Evolutionary conservation across 202 grass and related monocot species (phyloP).

Genomic region (Panicum virgatum): DNA sequence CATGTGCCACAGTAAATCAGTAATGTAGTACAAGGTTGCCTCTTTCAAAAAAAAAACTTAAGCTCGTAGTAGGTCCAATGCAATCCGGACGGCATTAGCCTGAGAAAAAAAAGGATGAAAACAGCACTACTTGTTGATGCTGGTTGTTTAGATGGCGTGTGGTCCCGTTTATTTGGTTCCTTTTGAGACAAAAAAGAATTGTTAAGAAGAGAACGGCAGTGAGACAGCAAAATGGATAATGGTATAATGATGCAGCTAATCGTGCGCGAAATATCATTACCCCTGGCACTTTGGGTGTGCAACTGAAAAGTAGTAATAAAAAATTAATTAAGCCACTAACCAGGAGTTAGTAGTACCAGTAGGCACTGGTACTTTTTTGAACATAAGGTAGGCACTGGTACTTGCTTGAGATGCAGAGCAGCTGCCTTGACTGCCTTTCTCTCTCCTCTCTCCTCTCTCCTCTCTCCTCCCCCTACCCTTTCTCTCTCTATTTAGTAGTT

Average conservation of each 20-base stretch:
- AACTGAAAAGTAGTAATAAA: constrained; percentile 44
- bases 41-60: background rate
- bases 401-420: constrained; percentile 30
- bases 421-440: background rate
- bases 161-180: background rate
- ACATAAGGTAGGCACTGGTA: constrained; percentile 21
- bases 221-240: constrained; percentile 14
- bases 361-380: constrained; percentile 34
- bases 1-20: background rate
- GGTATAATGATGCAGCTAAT: constrained; percentile 31
- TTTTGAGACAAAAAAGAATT: background rate
- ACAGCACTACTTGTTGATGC: background rate
- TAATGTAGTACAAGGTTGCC: background rate
- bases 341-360: constrained; percentile 7
- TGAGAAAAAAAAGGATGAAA: background rate
- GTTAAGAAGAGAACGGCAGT: background rate
- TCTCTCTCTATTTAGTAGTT: constrained; percentile 39
- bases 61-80: no score
- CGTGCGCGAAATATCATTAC: background rate
- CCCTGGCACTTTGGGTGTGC: constrained; percentile 13
- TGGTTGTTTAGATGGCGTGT: background rate
- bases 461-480: background rate
- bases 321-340: constrained; percentile 28
- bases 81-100: background rate
- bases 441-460: background rate